Base-by-base conservation (phyloP, 495 filamentous ascomycete genomes). In the Beverwykella pulmonaria region DNA sequence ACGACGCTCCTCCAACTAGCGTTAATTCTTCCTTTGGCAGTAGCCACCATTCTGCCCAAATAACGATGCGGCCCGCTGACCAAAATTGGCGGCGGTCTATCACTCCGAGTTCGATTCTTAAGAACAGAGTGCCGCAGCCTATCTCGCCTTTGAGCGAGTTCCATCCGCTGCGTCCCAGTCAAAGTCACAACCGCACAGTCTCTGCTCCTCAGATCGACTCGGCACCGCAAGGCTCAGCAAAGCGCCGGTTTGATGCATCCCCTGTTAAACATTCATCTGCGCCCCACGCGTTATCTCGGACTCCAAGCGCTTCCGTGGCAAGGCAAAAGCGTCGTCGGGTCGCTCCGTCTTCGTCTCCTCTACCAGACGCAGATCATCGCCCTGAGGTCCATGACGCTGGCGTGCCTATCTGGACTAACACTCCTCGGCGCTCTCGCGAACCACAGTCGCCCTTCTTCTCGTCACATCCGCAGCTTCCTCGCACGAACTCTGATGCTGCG, bases 1-100 rank as follows among this genome's bases (percentile, higher is more conserved):
- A 87, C 14, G 88, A 90, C 59, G 80, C 79, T 25, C 63, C 75
- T 25, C 72, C 76, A 3, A 48, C 76, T 1, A 75, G 77, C 48
- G 74, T 77, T 4, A 79, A 78, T 17, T 78, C 80, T 48, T 75
- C 74, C 3, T 77, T 75, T 6, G 12, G 32, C 39, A 71, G 68
- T 48, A 72, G 67, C 56, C 25, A 61, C n/a, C 58, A 61, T 19
- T 65, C 60, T 10, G 64, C 53, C 20, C 19, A 71, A 23, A 27
- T 71, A 17, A 57, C 65, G 17, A 67, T 71, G 54, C 59, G 69
- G 10, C 69, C 65, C 15, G 55, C 69, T 9, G 65, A 69, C 22
- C 61, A 44, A 23, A 17, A 61, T 22, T 61, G 52, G 50, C 57
- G 65, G 20, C 50, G 61, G n/a, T 61, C 71, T 19, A 66, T 59